phyloP scores from a whole-genome alignment of 768 basidiomycete species.

The Naganishia vaughanmartiniae region DNA sequence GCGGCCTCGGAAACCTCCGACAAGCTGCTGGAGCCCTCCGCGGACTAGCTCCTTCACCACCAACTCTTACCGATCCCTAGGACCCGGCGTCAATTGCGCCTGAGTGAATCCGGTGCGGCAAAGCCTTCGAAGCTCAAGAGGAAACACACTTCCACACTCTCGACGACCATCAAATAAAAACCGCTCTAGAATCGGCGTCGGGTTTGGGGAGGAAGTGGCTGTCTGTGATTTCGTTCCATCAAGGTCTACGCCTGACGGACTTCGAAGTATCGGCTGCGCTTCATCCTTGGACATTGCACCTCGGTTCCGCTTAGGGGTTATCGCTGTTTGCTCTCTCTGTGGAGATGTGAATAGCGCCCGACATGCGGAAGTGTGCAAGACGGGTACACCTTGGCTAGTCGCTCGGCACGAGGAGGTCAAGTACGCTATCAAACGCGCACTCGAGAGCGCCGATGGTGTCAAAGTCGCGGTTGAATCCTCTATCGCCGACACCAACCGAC shows the following conservation, averaged over 20 bases:
- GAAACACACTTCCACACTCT: no score
- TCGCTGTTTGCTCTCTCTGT: not conserved
- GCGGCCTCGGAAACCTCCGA: conserved; percentile 22
- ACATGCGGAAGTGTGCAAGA: conserved; percentile 9
- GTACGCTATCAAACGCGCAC: not conserved
- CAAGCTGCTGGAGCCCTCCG: not conserved
- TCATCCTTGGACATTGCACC: not conserved
- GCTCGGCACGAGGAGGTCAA: conserved; percentile 18
- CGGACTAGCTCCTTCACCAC: not conserved
- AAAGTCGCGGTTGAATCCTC: no score
- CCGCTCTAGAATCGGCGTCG: no score
- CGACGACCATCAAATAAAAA: no score
- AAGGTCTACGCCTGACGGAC: conserved; percentile 7
- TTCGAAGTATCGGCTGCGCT: conserved; percentile 15
- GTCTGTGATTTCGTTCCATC: no score
- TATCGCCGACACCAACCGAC: no score
- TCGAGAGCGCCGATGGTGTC: no score
- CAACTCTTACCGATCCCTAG: not conserved
- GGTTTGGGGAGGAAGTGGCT: no score
- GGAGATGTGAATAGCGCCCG: not conserved
- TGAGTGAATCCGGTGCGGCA: conserved; percentile 2
- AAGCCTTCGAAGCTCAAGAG: not conserved
- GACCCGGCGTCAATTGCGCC: conserved; percentile 9
- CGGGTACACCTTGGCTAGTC: not conserved
- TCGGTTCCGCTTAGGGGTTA: no score